phyloP scores from a whole-genome alignment of 176 grass and related monocot genomes.

The Alopecurus myosuroides region DNA sequence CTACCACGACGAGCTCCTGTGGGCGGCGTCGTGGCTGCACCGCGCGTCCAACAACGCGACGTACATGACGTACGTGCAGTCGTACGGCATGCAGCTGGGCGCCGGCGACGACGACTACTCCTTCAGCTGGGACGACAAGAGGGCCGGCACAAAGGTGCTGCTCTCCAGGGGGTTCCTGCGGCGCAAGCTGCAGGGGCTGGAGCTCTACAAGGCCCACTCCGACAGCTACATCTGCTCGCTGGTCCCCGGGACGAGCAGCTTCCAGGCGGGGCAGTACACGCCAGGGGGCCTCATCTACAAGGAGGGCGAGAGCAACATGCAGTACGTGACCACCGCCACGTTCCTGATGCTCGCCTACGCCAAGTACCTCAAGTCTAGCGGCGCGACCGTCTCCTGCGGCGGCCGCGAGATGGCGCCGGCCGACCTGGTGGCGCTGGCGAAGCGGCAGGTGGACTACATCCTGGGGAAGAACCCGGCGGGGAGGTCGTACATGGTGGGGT shows the following conservation, averaged over 20 bases:
- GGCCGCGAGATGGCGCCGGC: constrained; percentile 19
- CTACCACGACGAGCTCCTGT: constrained; percentile 86
- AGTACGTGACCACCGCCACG: constrained; percentile 77
- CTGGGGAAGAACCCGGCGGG: constrained; percentile 71
- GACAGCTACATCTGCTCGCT: constrained; percentile 90
- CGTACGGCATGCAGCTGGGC: constrained; percentile 48
- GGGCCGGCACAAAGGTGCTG: constrained; percentile 60
- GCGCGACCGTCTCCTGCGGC: constrained; percentile 40
- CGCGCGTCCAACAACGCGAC: constrained; percentile 60
- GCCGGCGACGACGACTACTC: constrained; percentile 70
- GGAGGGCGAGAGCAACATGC: constrained; percentile 67
- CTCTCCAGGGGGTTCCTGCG: constrained; percentile 65
- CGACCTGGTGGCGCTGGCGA: constrained; percentile 60
- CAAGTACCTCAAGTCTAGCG: constrained; percentile 63
- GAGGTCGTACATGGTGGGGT: constrained; percentile 90
- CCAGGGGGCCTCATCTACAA: constrained; percentile 68
- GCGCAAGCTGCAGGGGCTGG: constrained; percentile 30
- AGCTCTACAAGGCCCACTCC: constrained; percentile 77
- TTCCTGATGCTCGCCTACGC: constrained; percentile 80
- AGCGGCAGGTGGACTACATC: constrained; percentile 73
- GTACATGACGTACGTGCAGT: constrained; percentile 70
- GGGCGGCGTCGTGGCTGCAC: constrained; percentile 91
- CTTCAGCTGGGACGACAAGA: constrained; percentile 97
- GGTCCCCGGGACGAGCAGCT: constrained; percentile 53
- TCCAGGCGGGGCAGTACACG: constrained; percentile 61